Evolutionary conservation across 2,329 filamentous ascomycete genomes (phyloP), one percentile per base, ranked within the genome.

Genomic region (Beauveria medogensis): DNA sequence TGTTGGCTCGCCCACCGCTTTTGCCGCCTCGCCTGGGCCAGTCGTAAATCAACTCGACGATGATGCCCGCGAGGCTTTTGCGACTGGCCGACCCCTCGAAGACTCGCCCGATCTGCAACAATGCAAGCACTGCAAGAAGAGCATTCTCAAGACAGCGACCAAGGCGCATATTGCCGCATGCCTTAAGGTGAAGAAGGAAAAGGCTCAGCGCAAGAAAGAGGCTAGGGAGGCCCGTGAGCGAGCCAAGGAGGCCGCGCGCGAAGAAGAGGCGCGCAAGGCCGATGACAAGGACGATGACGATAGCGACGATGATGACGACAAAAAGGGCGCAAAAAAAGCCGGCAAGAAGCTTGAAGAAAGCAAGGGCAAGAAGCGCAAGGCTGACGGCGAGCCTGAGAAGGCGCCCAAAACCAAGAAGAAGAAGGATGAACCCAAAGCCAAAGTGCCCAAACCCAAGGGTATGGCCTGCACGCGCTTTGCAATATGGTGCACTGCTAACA

Each of bases 61-160:
- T 63, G 84, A 80, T 63, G 86, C 90, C 16, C 84, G 89, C 67
- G 86, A 91, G 63, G 89, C 89, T 5, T 97, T 97, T 73, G 81
- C 86, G 4, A 92, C 88, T 52, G 91, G 91, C 64, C 86, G 88
- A 62, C 91, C 92, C 0, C 82, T 96, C 66, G 87, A 92, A 67
- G 92, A 96, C 69, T 81, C 80, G 61, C 83, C 89, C 12, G 91
- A 96, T 64, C 82, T 91, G 10, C 86, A 94, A 55, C 82, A 89
- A 66, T 99, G 93, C 81, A 97, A 94, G 72, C 91, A 95, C 72
- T 99, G 93, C 77, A 96, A 94, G 75, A 92, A 95, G 68, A 89
- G 89, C 56, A 84, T 96, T 14, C 79, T 94, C 16, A 89, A 88
- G 68, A 85, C 85, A 37, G 86, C 85, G 0, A 89, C 90, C 2